Conservation (phyloP, 768 basidiomycete genomes). For the Crucibulum laeve region DNA sequence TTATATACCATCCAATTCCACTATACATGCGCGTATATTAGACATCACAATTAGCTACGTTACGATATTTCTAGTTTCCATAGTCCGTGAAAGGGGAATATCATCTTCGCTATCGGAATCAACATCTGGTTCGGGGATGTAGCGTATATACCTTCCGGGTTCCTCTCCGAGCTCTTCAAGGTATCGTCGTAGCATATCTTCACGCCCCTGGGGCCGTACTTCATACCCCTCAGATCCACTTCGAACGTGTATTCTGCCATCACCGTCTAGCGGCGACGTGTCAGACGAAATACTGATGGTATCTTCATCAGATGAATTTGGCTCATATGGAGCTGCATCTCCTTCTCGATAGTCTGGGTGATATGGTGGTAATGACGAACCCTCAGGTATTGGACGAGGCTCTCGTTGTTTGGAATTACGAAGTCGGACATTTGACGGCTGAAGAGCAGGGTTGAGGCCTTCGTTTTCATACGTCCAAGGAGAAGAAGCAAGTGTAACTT, state of each 20-base stretch:
- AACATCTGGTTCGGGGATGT: constrained; percentile 53
- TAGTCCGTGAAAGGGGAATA: not conserved
- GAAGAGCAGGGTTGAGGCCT: constrained; percentile 69
- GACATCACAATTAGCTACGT: not conserved
- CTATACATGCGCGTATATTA: not conserved
- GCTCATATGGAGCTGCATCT: constrained; percentile 15
- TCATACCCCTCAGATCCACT: constrained; percentile 85
- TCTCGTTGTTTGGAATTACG: constrained; percentile 17
- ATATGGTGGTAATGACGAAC: constrained; percentile 64
- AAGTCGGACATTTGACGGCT: constrained; percentile 49
- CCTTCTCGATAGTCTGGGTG: constrained; percentile 63
- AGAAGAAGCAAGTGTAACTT: constrained; percentile 49
- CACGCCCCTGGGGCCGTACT: constrained; percentile 55
- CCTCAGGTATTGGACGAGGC: constrained; percentile 23
- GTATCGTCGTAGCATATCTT: constrained; percentile 59
- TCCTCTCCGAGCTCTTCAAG: constrained; percentile 49
- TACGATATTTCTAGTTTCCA: not conserved
- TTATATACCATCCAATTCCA: not conserved
- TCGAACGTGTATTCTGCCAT: constrained; percentile 35
- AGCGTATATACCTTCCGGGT: constrained; percentile 60
- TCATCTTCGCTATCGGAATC: constrained; percentile 41
- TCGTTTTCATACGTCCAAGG: constrained; percentile 89
- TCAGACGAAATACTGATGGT: constrained; percentile 17
- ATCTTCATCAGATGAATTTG: constrained; percentile 23
- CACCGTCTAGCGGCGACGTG: constrained; percentile 16